phyloP scores from a whole-genome alignment of 1,139 yeast species.

The Debaryomyces sp. region DNA sequence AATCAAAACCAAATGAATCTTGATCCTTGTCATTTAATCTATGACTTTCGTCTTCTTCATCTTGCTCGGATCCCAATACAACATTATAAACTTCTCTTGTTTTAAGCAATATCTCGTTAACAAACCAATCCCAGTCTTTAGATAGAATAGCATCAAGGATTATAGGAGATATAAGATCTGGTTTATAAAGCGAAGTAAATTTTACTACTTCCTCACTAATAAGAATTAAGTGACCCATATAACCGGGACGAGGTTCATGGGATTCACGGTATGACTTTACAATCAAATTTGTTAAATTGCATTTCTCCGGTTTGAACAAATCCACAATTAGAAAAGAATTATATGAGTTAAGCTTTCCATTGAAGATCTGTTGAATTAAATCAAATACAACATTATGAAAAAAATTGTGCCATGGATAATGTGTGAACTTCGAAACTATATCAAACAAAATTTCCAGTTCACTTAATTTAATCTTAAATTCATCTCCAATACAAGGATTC shows the following conservation, averaged over 20 bases:
- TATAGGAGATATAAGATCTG: constrained; percentile 48
- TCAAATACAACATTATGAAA: constrained; percentile 55
- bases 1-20: constrained; percentile 30
- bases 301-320: constrained; percentile 33
- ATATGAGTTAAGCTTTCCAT: constrained; percentile 51
- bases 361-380: constrained; percentile 50
- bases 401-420: constrained; percentile 51
- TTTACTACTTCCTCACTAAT: constrained; percentile 54
- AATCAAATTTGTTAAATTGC: constrained; percentile 39
- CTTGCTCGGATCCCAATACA: constrained; percentile 45
- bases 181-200: constrained; percentile 51
- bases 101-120: constrained; percentile 42
- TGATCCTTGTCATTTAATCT: constrained; percentile 14
- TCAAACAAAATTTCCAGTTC: constrained; percentile 42
- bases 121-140: constrained; percentile 50
- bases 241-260: constrained; percentile 43
- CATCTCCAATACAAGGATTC: constrained; percentile 48
- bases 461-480: constrained; percentile 43
- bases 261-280: constrained; percentile 30
- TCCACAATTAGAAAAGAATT: constrained; percentile 51
- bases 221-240: constrained; percentile 50
- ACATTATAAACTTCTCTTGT: constrained; percentile 52
- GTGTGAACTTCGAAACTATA: constrained; percentile 40
- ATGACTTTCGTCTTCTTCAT: constrained; percentile 16
- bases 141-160: constrained; percentile 42